Conservation (phyloP, 176 grass and related monocot species). For the Alloteropsis semialata region DNA sequence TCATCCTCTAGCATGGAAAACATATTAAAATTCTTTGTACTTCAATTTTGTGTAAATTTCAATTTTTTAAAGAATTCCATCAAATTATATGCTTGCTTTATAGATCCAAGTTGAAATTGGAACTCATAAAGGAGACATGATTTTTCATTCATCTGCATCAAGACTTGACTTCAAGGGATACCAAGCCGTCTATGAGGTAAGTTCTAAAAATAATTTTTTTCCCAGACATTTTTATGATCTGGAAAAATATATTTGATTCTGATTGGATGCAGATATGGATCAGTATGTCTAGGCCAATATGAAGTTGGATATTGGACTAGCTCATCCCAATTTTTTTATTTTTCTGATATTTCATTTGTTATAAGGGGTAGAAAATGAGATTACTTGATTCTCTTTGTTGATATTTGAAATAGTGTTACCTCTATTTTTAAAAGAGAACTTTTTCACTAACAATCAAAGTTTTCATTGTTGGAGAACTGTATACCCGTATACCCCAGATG, state of each 20-base stretch:
- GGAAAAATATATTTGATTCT: not conserved
- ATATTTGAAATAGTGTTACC: not conserved
- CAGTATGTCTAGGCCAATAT: not conserved
- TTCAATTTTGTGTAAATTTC: not conserved
- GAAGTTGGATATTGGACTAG: not conserved
- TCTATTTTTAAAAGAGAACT: not conserved
- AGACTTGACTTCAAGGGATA: constrained; percentile 79
- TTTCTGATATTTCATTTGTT: not conserved
- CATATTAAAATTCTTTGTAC: not conserved
- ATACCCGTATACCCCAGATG: constrained; percentile 2
- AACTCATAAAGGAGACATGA: constrained; percentile 54
- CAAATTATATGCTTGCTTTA: constrained; percentile 20
- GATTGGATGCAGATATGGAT: not conserved
- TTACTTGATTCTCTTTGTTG: not conserved
- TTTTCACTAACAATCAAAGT: not conserved
- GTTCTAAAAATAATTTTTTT: constrained; percentile 22
- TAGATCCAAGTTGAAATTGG: constrained; percentile 96
- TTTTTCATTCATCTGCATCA: constrained; percentile 70
- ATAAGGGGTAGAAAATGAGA: not conserved
- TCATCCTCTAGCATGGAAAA: constrained; percentile 17
- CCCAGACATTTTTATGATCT: not conserved
- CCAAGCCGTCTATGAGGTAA: constrained; percentile 74
- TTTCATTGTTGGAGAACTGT: not conserved
- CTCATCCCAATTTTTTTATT: not conserved
- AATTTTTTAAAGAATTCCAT: not conserved